Evolutionary conservation across 2,329 filamentous ascomycete species (phyloP), one percentile per base, ranked within the genome.

Genomic region (Alternaria sp.): DNA sequence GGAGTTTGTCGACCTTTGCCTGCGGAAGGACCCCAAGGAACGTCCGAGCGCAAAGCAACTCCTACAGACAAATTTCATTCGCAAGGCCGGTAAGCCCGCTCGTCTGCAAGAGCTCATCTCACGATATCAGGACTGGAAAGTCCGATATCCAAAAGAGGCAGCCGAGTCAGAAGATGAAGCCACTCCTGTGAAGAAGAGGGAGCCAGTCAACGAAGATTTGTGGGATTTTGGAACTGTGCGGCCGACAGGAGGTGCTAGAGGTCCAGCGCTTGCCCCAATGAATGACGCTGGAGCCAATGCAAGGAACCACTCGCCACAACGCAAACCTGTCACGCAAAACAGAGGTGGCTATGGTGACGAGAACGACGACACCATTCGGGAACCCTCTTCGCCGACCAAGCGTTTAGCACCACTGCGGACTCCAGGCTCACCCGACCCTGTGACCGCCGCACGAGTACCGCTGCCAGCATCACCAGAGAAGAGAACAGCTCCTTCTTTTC

Each of bases 171-270:
- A 76, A 48, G 79, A 83, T 36, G 71, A 76, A 20, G 67, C 61
- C 8, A 69, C 73, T 7, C 75, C 75, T 1, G 65, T 75, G 24
- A 73, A 80, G 59, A 72, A 78, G 52, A 71, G 77, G 64, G 77
- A 80, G 36, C 79, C 82, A 1, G 85, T 89, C 58, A 86, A 91
- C 34, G 92, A 97, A 76, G 95, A 98, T 77, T 88, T 98, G 75
- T 99, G 95, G 95, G 95, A 99, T 78, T 99, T 99, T 82, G 95
- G 95, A 43, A 99, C 95, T 0, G 92, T 99, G 53, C 87, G 94
- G 57, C 89, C 96, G 6, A 89, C 90, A 32, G 88, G 65, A 38
- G 69, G 65, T 14, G 71, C 59, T 16, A 63, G 74, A 30, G 85
- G 87, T 28, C 88, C 89, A 62, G 85, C 84, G 30, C 81, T 92